Base-by-base conservation (phyloP, 1,284 basidiomycete species). In the Violaceomyces palustris region DNA sequence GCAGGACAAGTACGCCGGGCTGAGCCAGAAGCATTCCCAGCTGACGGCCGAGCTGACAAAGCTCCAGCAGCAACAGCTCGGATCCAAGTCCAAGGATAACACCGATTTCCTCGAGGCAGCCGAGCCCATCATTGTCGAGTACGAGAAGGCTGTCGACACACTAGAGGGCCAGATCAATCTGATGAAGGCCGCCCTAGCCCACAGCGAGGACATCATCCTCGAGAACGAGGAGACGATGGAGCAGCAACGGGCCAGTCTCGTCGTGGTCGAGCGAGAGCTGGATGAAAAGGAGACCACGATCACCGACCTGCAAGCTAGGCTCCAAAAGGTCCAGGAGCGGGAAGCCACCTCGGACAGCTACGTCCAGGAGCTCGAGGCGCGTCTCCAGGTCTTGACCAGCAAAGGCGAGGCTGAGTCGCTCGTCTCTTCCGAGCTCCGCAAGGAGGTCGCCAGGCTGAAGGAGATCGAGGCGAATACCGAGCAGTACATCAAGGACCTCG, bases 61-160 rank as follows among this genome's bases (percentile, higher is more conserved):
- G 39, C 58, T 66, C n/a, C 56, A 61, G 22, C 47, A 58, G 14
- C 57, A 65, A 45, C 55, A 63, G 37, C 55, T 61, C n/a, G 42
- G 50, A 24, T 28, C 27, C 37, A 42, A 42, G n/a, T 80, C 39
- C 19, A 31, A 39, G 31, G 38, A 19, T 12, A 41, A 27, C 27
- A 48, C 73, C 14, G 88, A 86, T 73, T 97, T 96, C 72, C 88
- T 94, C 67, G 87, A 91, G 73, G 93, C 94, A 45, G 91, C 97
- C 17, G 92, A 91, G 27, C 93, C 93, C 6, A 90, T 98, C 64
- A 96, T 98, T 49, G 67, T 71, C 33, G 93, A 97, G 77, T 98
- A 98, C 75, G 93, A 98, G 77, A 92, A 93, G 79, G 90, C 91
- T 1, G 92, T 98, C 58, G 83, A 85, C 35, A 85, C 89, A 2